A percentile compares a stretch with the other conserved stretches of the same genome.
Evolutionary conservation across 192 early-diverging fungal genomes (phyloP).

Genomic region (Coemansia asiatica): DNA sequence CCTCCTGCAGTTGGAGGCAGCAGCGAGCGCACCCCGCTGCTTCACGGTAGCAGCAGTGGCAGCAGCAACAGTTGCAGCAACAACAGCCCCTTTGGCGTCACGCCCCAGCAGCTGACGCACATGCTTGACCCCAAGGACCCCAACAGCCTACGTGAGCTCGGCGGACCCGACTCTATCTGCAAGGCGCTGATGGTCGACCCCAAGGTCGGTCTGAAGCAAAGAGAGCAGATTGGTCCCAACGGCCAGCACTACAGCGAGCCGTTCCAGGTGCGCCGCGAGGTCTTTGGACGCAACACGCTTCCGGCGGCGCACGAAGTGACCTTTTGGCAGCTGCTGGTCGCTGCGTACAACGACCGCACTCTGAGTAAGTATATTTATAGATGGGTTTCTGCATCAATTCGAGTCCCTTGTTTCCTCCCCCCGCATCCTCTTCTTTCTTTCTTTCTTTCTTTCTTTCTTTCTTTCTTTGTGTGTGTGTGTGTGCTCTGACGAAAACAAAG

Average conservation of each 20-base stretch:
- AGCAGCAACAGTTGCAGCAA: neutral
- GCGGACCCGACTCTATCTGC: conserved; percentile 61
- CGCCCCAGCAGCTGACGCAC: conserved; percentile 55
- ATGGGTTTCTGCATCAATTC: too few relatives aligned
- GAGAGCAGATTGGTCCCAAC: conserved; percentile 46
- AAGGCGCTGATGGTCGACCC: conserved; percentile 64
- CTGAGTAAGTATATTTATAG: conserved; percentile 56
- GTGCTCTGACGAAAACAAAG: conserved; percentile 13
- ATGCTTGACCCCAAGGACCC: conserved; percentile 70
- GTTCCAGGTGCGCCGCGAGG: conserved; percentile 54
- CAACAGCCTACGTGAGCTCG: conserved; percentile 58
- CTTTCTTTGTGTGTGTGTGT: too few relatives aligned
- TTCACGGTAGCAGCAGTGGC: conserved; percentile 22
- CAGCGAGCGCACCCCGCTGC: conserved; percentile 53
- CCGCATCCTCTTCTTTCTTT: neutral
- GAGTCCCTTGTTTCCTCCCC: neutral
- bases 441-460: neutral
- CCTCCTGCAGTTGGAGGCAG: conserved; percentile 31
- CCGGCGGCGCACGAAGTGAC: conserved; percentile 58
- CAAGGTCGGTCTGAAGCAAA: conserved; percentile 57
- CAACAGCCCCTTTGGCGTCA: conserved; percentile 48
- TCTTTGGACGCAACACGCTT: conserved; percentile 55
- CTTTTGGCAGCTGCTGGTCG: conserved; percentile 59
- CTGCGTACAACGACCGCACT: conserved; percentile 71
- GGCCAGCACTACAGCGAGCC: conserved; percentile 45